Evolutionary conservation across 345 rosid genomes (phyloP).

Genomic region (Eucalyptus dawsonii): DNA sequence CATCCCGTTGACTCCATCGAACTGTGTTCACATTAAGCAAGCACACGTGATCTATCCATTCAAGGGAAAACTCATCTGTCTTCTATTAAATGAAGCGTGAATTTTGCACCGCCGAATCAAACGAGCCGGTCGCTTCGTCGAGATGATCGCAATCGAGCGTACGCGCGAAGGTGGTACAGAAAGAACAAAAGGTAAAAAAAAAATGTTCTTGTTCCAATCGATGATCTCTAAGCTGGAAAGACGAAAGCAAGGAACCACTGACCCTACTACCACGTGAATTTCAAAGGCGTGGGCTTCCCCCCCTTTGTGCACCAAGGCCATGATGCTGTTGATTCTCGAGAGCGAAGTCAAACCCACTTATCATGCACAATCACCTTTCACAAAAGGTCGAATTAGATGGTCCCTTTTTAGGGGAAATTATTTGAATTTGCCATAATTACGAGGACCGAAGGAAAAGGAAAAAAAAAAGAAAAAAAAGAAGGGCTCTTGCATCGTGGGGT

Average conservation of each 20-base stretch:
- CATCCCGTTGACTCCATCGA: background rate
- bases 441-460: background rate
- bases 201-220: background rate
- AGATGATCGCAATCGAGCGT: background rate
- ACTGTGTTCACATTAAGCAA: background rate
- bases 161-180: background rate
- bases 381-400: background rate
- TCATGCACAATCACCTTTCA: background rate
- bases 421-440: background rate
- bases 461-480: rapidly evolving
- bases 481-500: background rate
- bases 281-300: background rate
- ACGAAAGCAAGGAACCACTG: background rate
- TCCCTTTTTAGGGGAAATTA: background rate
- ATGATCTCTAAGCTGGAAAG: background rate
- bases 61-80: background rate
- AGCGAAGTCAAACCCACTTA: conserved; percentile 8
- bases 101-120: background rate
- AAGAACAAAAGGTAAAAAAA: background rate
- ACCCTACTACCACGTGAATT: conserved; percentile 22
- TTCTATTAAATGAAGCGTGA: background rate
- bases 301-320: background rate
- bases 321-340: background rate
- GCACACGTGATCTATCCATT: background rate
- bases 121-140: background rate